A percentile compares a stretch with the other conserved stretches of the same genome.
These are phyloP conservation scores for Dujonia santamariae DNA, from an alignment of 1,139 yeast species.

Conservation along the genomic window DNA sequence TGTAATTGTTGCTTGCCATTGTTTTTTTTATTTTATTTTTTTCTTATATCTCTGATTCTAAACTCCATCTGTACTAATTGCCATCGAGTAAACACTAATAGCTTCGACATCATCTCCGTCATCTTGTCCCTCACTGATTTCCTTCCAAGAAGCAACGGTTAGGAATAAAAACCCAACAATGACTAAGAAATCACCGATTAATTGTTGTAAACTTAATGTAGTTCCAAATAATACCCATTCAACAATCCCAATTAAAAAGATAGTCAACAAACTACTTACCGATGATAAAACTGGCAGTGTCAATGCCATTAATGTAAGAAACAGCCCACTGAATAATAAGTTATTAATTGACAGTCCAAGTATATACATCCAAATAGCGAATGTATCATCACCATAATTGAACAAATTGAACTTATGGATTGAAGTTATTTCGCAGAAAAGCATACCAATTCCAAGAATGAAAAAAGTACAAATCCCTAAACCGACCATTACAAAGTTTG, in stretches of 20 bases:
- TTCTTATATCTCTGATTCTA: neutral
- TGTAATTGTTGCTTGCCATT: neutral
- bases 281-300: constrained; percentile 85
- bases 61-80: constrained; percentile 29
- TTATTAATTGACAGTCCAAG: constrained; percentile 57
- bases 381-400: constrained; percentile 35
- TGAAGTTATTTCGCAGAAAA: constrained; percentile 51
- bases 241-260: constrained; percentile 73
- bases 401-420: constrained; percentile 61
- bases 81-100: constrained; percentile 44
- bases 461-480: constrained; percentile 60
- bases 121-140: constrained; percentile 64
- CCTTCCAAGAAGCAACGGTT: constrained; percentile 73
- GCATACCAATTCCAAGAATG: constrained; percentile 48
- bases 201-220: constrained; percentile 43
- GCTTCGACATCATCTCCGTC: constrained; percentile 46
- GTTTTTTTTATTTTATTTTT: too few relatives aligned
- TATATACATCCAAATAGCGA: constrained; percentile 42
- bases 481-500: constrained; percentile 46
- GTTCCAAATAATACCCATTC: constrained; percentile 75
- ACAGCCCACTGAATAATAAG: constrained; percentile 66
- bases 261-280: constrained; percentile 76
- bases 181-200: constrained; percentile 56
- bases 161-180: constrained; percentile 67
- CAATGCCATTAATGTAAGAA: constrained; percentile 75